Evolutionary conservation across 352 stramenopile species (phyloP).

Genomic region (Pythium guiyangense): DNA sequence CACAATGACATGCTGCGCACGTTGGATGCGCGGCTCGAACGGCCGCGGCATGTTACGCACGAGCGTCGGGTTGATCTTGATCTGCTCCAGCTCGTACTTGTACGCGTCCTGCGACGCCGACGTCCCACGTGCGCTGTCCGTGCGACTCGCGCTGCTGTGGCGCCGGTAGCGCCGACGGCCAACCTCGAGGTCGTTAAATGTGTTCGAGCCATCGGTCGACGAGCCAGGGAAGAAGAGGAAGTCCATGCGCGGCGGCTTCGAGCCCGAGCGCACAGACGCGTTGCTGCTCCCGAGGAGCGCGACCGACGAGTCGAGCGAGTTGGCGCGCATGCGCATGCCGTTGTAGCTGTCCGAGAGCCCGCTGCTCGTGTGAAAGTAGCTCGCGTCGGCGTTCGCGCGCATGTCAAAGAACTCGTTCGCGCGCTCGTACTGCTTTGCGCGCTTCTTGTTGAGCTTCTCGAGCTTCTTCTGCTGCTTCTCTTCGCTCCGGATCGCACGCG

Average conservation of each 20-base stretch:
- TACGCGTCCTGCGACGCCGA: too few species aligned
- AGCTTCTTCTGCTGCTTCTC: conserved; percentile 30
- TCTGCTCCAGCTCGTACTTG: neutral
- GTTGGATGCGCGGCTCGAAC: conserved; percentile 28
- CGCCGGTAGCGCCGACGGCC: conserved; percentile 15
- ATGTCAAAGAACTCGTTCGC: conserved; percentile 16
- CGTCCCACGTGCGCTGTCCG: neutral
- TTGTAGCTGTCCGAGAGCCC: conserved; percentile 9
- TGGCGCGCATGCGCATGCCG: conserved; percentile 7
- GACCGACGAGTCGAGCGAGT: neutral
- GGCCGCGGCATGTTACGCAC: conserved; percentile 37
- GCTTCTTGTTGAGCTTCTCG: conserved; percentile 19
- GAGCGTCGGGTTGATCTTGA: conserved; percentile 36
- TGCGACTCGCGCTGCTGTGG: conserved; percentile 1
- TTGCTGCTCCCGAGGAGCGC: neutral
- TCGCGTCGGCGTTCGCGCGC: neutral
- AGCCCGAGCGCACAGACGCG: neutral
- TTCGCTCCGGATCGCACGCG: conserved; percentile 21
- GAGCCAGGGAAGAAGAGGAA: conserved; percentile 57
- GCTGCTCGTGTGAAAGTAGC: conserved; percentile 2
- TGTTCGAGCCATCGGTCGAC: conserved; percentile 29
- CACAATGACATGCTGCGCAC: conserved; percentile 5
- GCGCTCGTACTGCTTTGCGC: conserved; percentile 10
- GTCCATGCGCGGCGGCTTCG: conserved; percentile 26
- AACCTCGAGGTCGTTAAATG: conserved; percentile 26